Percentiles rank a stretch among this genome's conserved stretches.
Evolutionary conservation across 257 asterid genomes (phyloP).

Genomic region (Marsdenia floribunda): DNA sequence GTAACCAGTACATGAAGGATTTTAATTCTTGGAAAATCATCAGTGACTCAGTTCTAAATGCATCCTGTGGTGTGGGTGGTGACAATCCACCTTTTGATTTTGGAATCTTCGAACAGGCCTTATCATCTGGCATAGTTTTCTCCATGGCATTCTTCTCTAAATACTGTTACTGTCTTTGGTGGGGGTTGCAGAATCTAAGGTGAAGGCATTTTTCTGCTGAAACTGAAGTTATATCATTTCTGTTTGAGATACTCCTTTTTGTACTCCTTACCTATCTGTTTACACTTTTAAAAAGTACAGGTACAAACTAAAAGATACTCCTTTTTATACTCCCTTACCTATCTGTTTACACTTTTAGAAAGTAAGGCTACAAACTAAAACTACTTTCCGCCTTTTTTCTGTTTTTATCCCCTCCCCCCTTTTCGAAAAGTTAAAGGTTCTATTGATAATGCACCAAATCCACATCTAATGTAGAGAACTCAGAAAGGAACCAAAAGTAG

Average conservation of each 20-base stretch:
- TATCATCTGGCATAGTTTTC: constrained; percentile 69
- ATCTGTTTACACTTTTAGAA: not conserved
- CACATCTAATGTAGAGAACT: not conserved
- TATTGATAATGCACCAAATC: not conserved
- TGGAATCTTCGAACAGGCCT: constrained; percentile 88
- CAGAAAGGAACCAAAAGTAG: not conserved
- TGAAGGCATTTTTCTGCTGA: constrained; percentile 17
- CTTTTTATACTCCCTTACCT: not conserved
- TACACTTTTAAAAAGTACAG: not conserved
- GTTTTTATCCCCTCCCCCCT: not conserved
- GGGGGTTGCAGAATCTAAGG: constrained; percentile 99
- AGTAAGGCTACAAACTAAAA: not conserved
- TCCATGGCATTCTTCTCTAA: constrained; percentile 63
- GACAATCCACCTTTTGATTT: constrained; percentile 76
- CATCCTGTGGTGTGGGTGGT: constrained; percentile 59
- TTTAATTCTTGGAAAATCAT: constrained; percentile 52
- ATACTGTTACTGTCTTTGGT: constrained; percentile 96
- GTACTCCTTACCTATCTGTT: not conserved
- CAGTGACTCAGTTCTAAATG: constrained; percentile 42
- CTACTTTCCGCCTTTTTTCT: not conserved
- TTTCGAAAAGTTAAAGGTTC: not conserved
- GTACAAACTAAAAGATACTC: no score
- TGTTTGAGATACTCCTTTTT: not conserved
- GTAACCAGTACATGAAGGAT: constrained; percentile 55
- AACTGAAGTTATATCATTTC: not conserved